Conservation (phyloP, 768 basidiomycete species). For the Psilocybe cubensis region DNA sequence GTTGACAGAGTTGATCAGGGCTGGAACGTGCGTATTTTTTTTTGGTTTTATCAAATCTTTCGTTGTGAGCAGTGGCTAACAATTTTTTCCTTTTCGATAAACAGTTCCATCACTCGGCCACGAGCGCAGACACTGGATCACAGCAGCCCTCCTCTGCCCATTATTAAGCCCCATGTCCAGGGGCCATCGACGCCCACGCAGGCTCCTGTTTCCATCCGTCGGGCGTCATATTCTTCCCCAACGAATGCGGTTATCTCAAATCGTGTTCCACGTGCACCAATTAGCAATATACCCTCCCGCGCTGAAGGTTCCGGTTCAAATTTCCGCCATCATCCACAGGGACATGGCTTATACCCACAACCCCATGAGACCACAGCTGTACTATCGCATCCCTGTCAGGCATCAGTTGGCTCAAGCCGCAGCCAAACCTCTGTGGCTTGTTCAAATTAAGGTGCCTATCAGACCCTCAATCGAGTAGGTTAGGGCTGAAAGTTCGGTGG, state of each 20-base stretch:
- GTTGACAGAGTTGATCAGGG: slow-evolving; percentile 55
- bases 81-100: not conserved
- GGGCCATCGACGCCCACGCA: not conserved
- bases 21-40: slow-evolving; percentile 48
- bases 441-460: not conserved
- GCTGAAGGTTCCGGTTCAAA: not conserved
- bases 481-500: not conserved
- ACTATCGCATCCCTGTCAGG: not conserved
- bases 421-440: not conserved
- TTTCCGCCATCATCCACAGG: not conserved
- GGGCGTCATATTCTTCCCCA: not conserved
- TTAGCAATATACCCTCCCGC: not conserved
- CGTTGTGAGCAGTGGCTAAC: not conserved
- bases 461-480: not conserved
- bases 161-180: not conserved
- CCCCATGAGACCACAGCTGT: not conserved
- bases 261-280: not conserved
- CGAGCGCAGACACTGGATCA: slow-evolving; percentile 27
- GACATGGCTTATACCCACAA: not conserved
- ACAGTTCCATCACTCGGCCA: slow-evolving; percentile 21
- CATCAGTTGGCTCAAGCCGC: not conserved
- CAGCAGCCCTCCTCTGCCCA: not conserved
- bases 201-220: not conserved
- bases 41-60: slow-evolving; percentile 9
- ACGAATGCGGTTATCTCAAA: not conserved